phyloP scores from a whole-genome alignment of 306 rosid genomes.

The Cucumis sativus region DNA sequence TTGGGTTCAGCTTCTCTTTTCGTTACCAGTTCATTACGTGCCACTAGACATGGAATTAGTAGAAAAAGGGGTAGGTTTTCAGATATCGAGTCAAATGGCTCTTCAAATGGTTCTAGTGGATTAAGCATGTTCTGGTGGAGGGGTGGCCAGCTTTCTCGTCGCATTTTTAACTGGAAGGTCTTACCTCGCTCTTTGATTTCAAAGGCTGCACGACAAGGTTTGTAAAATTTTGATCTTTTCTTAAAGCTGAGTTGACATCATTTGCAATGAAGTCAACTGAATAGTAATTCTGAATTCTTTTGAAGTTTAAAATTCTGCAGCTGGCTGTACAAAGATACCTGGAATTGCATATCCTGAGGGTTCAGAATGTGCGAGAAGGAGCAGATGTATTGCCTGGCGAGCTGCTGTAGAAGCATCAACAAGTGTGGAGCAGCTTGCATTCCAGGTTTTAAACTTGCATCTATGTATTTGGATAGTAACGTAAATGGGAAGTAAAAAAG shows the following conservation, averaged over 20 bases:
- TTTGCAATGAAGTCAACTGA: conserved; percentile 27
- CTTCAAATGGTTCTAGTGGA: conserved; percentile 56
- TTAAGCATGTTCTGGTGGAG: conserved; percentile 90
- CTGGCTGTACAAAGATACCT: conserved; percentile 66
- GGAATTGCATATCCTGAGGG: conserved; percentile 83
- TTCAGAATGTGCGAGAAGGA: conserved; percentile 86
- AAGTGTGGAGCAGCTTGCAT: conserved; percentile 78
- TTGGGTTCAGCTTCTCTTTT: conserved; percentile 85
- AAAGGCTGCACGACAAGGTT: conserved; percentile 96
- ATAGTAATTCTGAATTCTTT: conserved; percentile 32
- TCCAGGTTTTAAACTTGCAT: conserved; percentile 37
- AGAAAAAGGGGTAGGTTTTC: conserved; percentile 54
- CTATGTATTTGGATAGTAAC: background rate
- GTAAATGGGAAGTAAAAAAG: too few species aligned
- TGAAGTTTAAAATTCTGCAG: conserved; percentile 53
- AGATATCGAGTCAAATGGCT: conserved; percentile 47
- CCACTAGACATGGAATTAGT: conserved; percentile 46
- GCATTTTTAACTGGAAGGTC: conserved; percentile 69
- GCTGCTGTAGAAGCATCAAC: conserved; percentile 83
- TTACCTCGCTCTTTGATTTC: conserved; percentile 64
- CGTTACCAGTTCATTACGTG: conserved; percentile 44
- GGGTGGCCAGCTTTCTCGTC: conserved; percentile 89
- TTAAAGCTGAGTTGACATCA: conserved; percentile 13
- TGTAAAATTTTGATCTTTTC: conserved; percentile 12
- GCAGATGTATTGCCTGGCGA: conserved; percentile 68